These are phyloP conservation scores for Aureobasidium subglaciale DNA, from an alignment of 2,329 filamentous ascomycete species.

Conservation along the genomic window DNA sequence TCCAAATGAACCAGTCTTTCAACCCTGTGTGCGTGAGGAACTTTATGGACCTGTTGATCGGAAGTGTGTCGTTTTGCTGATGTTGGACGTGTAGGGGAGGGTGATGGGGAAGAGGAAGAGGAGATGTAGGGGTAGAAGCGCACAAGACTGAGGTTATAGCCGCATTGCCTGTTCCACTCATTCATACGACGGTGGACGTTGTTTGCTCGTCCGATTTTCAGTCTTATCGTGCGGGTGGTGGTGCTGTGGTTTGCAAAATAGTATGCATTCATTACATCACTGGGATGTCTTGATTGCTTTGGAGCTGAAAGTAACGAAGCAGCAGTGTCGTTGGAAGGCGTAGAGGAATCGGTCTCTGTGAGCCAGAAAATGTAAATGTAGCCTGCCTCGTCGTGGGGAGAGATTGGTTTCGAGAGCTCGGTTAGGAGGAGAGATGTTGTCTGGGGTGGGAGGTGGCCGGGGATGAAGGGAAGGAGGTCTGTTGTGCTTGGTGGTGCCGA, in stretches of 20 bases:
- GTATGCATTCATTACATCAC: conserved; percentile 30
- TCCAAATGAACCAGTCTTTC: conserved; percentile 89
- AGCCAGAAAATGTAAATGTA: conserved; percentile 99
- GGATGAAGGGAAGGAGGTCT: conserved; percentile 60
- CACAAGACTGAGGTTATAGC: conserved; percentile 78
- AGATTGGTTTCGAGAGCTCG: conserved; percentile 71
- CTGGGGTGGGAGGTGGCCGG: conserved; percentile 56
- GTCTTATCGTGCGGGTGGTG: conserved; percentile 54
- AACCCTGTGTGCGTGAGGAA: conserved; percentile 78
- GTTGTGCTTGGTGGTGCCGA: conserved; percentile 11
- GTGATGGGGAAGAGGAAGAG: conserved; percentile 21
- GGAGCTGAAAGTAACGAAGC: conserved; percentile 26
- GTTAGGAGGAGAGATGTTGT: conserved; percentile 63
- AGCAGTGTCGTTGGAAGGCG: conserved; percentile 40
- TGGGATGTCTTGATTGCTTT: conserved; percentile 22
- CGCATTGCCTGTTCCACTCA: conserved; percentile 90
- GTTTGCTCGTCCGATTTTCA: conserved; percentile 60
- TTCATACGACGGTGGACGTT: conserved; percentile 90
- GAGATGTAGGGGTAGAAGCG: conserved; percentile 80
- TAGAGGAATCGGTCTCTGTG: conserved; percentile 58
- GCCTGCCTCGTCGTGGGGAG: conserved; percentile 67
- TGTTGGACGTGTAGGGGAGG: conserved; percentile 20
- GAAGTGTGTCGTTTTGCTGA: conserved; percentile 15
- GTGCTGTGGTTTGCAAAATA: conserved; percentile 22
- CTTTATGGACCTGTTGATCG: conserved; percentile 50